Base-by-base conservation (phyloP, 257 asterid genomes). In the Ajuga chamaepitys region DNA sequence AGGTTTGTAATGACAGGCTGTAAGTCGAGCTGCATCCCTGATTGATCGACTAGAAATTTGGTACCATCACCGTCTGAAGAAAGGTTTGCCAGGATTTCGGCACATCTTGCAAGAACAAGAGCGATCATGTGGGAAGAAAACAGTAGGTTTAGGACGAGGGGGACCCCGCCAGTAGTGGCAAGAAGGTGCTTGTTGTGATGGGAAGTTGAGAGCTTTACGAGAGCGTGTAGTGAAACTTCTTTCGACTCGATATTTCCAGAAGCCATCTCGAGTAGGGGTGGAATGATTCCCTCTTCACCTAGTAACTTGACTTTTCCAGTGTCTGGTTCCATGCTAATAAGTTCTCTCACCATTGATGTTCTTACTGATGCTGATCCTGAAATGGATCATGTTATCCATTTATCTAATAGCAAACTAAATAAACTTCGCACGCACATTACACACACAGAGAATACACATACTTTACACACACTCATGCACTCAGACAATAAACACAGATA, bases 201-300 rank as follows among this genome's bases (percentile, higher is more conserved):
- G 17, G 64, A 70, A 14, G 78, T 28, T 1, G 85, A 80, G 11
- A 85, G 73, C 74, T 82, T 81, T 18, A 65, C 76, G 21, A 85
- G 85, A 1, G 79, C 79, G 20, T 70, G 77, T 18, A 82, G 46
- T 2, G 88, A 76, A 10, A 66, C 62, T 44, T 80, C 82, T 68
- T 80, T 80, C 7, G 83, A 78, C 65, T 80, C 92, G 3, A 78
- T 45, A 28, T 51, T 76, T 24, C 70, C 85, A n/a, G 83, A 74
- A 8, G 81, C 51, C 92, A 85, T 85, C 68, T 82, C 87, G 3
- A 85, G 84, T 58, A 85, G 68, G 38, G 82, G 73, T 13, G 78
- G 74, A 40, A 85, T 68, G 8, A 76, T 30, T 25, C 80, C 85
- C 70, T 65, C 73, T 58, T 80, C 84, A 46, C 85, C 88, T 5